These are phyloP conservation scores for Cadophora malorum DNA, from an alignment of 2,329 filamentous ascomycete genomes.

Conservation along the genomic window DNA sequence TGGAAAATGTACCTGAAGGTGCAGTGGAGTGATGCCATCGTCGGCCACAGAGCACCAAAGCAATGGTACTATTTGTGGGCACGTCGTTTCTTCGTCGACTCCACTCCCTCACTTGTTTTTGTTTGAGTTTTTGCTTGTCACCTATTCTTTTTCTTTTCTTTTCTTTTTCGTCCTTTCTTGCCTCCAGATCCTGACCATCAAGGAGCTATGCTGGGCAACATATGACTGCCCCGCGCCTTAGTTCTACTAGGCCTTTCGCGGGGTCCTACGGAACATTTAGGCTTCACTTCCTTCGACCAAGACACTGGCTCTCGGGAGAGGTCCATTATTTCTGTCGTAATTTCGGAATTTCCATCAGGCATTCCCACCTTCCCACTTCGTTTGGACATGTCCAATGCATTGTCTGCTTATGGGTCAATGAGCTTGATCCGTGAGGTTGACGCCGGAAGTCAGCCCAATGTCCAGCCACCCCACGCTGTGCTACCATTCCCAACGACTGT, in stretches of 20 bases:
- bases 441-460: not conserved
- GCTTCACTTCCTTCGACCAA: not conserved
- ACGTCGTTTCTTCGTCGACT: not conserved
- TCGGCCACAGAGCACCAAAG: not conserved
- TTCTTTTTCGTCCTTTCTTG: too few relatives aligned
- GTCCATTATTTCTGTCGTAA: not conserved
- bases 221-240: not conserved
- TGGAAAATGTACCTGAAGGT: not conserved
- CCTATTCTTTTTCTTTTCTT: not conserved
- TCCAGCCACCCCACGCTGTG: conserved; percentile 12
- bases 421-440: not conserved
- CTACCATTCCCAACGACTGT: not conserved
- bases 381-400: conserved; percentile 4
- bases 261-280: not conserved
- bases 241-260: not conserved
- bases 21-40: not conserved
- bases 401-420: conserved; percentile 4
- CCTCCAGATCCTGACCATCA: not conserved
- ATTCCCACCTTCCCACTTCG: not conserved
- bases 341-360: not conserved
- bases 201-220: not conserved
- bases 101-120: not conserved
- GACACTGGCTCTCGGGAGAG: not conserved
- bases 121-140: not conserved
- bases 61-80: not conserved